Evolutionary conservation across 805 yeast genomes (phyloP).

Genomic region (Teunomyces lycoperdinae): DNA sequence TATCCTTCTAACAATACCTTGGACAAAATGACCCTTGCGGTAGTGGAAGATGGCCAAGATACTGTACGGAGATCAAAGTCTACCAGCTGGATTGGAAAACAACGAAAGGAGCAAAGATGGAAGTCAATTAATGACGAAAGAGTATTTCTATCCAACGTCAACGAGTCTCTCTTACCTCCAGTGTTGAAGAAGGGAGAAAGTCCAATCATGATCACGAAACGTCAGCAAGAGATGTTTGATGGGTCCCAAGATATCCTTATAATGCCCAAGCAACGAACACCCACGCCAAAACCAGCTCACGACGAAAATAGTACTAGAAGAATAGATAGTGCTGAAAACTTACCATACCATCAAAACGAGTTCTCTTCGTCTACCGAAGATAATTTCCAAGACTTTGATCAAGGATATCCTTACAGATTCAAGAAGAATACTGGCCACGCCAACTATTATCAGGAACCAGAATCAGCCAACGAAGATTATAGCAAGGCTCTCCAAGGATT

Average conservation of each 20-base stretch:
- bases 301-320: background rate
- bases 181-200: conserved; percentile 32
- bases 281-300: background rate
- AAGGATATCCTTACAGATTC: conserved; percentile 8
- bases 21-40: background rate
- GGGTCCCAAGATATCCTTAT: background rate
- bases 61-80: conserved; percentile 26
- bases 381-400: conserved; percentile 25
- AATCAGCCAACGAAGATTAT: background rate
- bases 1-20: background rate
- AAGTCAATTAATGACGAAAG: conserved; percentile 29
- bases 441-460: background rate
- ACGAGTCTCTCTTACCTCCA: conserved; percentile 31
- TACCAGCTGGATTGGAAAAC: conserved; percentile 15
- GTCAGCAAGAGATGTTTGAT: conserved; percentile 12
- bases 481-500: conserved; percentile 17
- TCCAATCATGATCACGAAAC: conserved; percentile 25
- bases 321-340: conserved; percentile 6
- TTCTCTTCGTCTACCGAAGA: conserved; percentile 15
- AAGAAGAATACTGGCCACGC: conserved; percentile 8
- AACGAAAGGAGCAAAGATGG: conserved; percentile 19
- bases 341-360: conserved; percentile 11
- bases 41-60: background rate
- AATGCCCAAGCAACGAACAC: background rate
- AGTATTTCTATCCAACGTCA: conserved; percentile 24